Percentiles rank a stretch among this genome's conserved stretches.
Evolutionary conservation across 2,329 filamentous ascomycete species (phyloP).

Genomic region (Plenodomus lindquistii): DNA sequence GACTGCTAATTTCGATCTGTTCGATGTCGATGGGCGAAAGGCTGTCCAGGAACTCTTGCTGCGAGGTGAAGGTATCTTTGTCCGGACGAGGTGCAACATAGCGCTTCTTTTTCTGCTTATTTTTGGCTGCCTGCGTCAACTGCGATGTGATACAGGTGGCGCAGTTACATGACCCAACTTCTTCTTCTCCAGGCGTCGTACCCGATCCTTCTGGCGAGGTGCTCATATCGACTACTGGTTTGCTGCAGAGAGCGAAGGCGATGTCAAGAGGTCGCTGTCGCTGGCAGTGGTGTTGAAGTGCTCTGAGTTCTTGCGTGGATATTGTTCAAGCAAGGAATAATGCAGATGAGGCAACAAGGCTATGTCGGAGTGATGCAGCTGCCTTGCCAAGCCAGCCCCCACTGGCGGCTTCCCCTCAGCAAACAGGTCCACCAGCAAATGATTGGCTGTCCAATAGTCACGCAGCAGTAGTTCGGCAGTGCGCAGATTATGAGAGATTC

Average conservation of each 20-base stretch:
- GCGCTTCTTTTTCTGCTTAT: slow-evolving; percentile 3
- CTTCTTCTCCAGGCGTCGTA: neutral
- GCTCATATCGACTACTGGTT: neutral
- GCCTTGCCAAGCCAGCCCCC: neutral
- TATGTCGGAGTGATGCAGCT: neutral
- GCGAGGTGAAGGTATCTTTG: slow-evolving; percentile 13
- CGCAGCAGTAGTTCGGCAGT: too few relatives aligned
- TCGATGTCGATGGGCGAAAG: slow-evolving; percentile 9
- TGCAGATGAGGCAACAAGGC: neutral
- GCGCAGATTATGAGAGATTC: too few relatives aligned
- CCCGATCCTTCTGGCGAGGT: neutral
- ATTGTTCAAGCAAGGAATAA: neutral
- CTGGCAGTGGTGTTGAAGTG: neutral
- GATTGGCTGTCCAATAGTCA: neutral
- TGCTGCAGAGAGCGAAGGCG: neutral
- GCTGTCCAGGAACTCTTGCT: slow-evolving; percentile 21
- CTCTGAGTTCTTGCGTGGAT: neutral
- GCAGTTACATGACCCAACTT: neutral
- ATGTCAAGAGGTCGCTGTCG: neutral
- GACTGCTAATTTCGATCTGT: slow-evolving; percentile 7
- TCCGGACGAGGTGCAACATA: slow-evolving; percentile 17
- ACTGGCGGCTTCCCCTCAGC: neutral
- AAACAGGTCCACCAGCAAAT: neutral
- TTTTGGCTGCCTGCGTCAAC: neutral
- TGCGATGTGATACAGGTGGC: neutral